phyloP scores from a whole-genome alignment of 73 alveolate species.

The Uronychia binucleata region DNA sequence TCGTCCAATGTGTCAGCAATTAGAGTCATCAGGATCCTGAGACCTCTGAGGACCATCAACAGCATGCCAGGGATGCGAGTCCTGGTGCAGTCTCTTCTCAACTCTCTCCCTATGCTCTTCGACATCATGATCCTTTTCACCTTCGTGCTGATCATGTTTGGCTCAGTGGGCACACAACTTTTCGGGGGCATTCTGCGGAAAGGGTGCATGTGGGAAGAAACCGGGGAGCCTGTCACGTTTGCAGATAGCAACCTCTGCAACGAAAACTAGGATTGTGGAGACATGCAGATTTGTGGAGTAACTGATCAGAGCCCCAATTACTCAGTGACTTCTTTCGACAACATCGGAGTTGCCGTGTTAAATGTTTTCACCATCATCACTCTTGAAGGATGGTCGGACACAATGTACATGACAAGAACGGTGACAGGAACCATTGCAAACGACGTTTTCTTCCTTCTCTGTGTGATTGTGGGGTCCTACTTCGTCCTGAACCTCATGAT shows the following conservation, averaged over 20 bases:
- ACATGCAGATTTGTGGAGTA: constrained; percentile 19
- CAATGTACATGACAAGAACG: constrained; percentile 41
- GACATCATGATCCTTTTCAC: constrained; percentile 69
- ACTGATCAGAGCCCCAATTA: constrained; percentile 37
- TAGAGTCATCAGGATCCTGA: constrained; percentile 71
- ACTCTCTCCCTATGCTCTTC: constrained; percentile 70
- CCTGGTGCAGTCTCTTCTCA: constrained; percentile 59
- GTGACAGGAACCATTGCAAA: constrained; percentile 22
- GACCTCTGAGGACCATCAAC: constrained; percentile 85
- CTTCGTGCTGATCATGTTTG: constrained; percentile 72
- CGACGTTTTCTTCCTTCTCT: constrained; percentile 45
- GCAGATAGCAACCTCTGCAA: constrained; percentile 18
- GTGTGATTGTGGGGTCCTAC: constrained; percentile 55
- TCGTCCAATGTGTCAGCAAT: constrained; percentile 45
- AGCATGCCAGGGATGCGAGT: constrained; percentile 73
- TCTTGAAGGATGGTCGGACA: constrained; percentile 61
- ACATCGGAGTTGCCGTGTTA: constrained; percentile 33
- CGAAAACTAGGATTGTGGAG: constrained; percentile 5
- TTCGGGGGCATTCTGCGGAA: constrained; percentile 67
- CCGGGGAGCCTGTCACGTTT: background rate
- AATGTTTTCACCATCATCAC: constrained; percentile 56
- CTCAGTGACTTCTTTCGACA: constrained; percentile 62
- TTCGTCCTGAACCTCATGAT: constrained; percentile 55
- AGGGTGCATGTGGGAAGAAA: constrained; percentile 49
- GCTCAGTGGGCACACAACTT: constrained; percentile 61